Evolutionary conservation across 805 yeast genomes (phyloP).

Genomic region (Cyberlindnera misumaiensis): DNA sequence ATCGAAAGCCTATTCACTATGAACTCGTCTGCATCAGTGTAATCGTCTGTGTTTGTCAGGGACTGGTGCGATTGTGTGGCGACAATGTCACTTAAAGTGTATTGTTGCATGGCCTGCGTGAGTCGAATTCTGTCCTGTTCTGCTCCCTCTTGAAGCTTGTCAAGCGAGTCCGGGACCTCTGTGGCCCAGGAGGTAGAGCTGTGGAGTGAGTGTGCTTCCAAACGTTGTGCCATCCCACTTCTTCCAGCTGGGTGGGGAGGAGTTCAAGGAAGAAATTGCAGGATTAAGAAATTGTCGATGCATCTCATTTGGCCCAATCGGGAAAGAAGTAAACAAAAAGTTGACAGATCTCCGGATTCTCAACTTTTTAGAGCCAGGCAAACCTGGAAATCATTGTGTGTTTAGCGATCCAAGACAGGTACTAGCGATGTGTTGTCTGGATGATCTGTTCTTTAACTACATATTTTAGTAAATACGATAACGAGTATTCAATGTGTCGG

Average conservation of each 20-base stretch:
- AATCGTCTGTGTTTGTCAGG: slow-evolving; percentile 9
- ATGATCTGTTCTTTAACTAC: too few species aligned
- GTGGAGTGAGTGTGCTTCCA: not conserved
- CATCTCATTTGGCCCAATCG: slow-evolving; percentile 8
- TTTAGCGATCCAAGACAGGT: too few species aligned
- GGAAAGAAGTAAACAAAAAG: slow-evolving; percentile 11
- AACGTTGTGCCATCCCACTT: too few species aligned
- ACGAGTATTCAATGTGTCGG: too few species aligned
- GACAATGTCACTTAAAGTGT: too few species aligned
- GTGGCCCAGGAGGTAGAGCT: not conserved
- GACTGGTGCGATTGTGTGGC: not conserved
- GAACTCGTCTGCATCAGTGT: slow-evolving; percentile 19
- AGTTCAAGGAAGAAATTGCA: too few species aligned
- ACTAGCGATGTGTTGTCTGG: too few species aligned
- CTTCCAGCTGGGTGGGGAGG: too few species aligned
- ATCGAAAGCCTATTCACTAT: slow-evolving; percentile 8
- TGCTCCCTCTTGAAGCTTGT: slow-evolving; percentile 7
- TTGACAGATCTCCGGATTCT: not conserved
- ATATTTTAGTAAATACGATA: too few species aligned
- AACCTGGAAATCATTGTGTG: too few species aligned
- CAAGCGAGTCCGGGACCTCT: slow-evolving; percentile 1
- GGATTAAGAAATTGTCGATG: not conserved
- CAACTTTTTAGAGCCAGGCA: too few species aligned
- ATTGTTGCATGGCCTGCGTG: slow-evolving; percentile 7
- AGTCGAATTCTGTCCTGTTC: slow-evolving; percentile 12